phyloP scores from a whole-genome alignment of 345 rosid genomes.

The Arabidopsis suecica region DNA sequence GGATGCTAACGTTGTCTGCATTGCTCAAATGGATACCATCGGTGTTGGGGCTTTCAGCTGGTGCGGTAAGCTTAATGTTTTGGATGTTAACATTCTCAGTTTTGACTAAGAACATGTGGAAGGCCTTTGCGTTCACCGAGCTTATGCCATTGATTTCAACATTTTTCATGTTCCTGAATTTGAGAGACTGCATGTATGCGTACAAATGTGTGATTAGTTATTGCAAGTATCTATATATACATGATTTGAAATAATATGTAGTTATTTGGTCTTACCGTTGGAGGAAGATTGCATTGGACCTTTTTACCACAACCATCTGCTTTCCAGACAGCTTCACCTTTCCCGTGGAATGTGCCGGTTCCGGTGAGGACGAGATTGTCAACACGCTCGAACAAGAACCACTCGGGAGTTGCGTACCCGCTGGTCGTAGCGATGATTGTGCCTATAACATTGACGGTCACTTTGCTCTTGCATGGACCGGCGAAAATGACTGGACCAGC shows the following conservation, averaged over 20 bases:
- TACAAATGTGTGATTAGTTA: background rate
- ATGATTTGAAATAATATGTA: background rate
- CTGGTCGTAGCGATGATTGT: constrained; percentile 50
- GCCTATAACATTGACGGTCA: constrained; percentile 56
- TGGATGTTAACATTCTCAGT: constrained; percentile 30
- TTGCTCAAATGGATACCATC: constrained; percentile 48
- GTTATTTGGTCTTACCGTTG: constrained; percentile 46
- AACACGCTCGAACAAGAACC: constrained; percentile 59
- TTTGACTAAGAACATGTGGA: constrained; percentile 54
- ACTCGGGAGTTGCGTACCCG: constrained; percentile 42
- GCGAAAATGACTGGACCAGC: constrained; percentile 54
- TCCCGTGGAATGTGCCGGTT: constrained; percentile 66
- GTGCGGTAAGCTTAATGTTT: constrained; percentile 56
- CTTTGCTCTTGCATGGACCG: constrained; percentile 63
- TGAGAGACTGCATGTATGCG: constrained; percentile 50
- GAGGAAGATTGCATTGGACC: constrained; percentile 48
- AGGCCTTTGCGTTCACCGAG: constrained; percentile 58
- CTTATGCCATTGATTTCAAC: constrained; percentile 44
- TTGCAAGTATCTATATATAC: no score
- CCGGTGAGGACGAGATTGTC: constrained; percentile 58
- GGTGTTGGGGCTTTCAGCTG: constrained; percentile 56
- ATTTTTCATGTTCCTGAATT: constrained; percentile 48
- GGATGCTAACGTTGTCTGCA: constrained; percentile 37
- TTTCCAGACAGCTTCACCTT: constrained; percentile 57
- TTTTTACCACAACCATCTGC: constrained; percentile 49